phyloP scores from a whole-genome alignment of 129 eudicot species.

The Lactuca sativa region DNA sequence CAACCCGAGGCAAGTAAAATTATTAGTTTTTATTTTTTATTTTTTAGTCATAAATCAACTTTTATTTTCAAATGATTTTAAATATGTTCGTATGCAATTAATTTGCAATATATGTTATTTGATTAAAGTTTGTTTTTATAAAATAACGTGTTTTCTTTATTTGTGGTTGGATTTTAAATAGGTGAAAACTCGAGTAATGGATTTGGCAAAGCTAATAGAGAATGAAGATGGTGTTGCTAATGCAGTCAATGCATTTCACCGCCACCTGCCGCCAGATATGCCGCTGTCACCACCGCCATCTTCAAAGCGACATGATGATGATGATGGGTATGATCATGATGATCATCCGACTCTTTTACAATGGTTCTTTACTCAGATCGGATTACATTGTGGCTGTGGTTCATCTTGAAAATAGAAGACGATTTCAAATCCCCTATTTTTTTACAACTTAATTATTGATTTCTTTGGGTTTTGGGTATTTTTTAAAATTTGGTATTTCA shows the following conservation, averaged over 20 bases:
- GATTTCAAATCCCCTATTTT: slow-evolving; percentile 1
- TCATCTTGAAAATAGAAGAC: slow-evolving; percentile 22
- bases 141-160: no score
- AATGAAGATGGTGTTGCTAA: slow-evolving; percentile 95
- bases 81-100: no score
- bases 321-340: slow-evolving; percentile 27
- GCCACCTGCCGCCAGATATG: slow-evolving; percentile 73
- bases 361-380: slow-evolving; percentile 70
- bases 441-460: slow-evolving; percentile 16
- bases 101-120: no score
- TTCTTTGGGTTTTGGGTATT: neutral
- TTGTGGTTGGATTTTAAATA: slow-evolving; percentile 20
- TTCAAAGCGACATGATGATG: slow-evolving; percentile 30
- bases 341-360: slow-evolving; percentile 59
- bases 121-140: no score
- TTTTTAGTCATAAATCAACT: no score
- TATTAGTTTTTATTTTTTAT: neutral
- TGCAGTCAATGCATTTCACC: slow-evolving; percentile 91
- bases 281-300: slow-evolving; percentile 50
- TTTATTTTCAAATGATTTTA: no score
- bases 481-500: slow-evolving; percentile 22
- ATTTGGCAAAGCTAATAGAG: slow-evolving; percentile 61
- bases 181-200: slow-evolving; percentile 81
- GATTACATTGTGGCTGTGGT: slow-evolving; percentile 68
- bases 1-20: slow-evolving; percentile 71